These are phyloP conservation scores for Xylariaceae sp. DNA, from an alignment of 2,329 filamentous ascomycete species.

Conservation along the genomic window DNA sequence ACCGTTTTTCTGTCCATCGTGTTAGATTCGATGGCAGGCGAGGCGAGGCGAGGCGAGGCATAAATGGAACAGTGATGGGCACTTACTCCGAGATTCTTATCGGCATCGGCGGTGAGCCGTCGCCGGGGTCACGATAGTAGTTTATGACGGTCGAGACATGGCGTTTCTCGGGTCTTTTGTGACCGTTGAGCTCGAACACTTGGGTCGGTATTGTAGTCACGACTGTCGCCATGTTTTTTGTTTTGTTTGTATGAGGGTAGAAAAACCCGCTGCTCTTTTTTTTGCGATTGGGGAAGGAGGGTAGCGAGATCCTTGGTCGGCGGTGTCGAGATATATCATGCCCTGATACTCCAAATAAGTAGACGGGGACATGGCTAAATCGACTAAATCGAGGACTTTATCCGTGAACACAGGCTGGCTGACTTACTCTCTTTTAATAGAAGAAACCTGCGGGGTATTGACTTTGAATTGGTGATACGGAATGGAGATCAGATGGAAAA, in stretches of 20 bases:
- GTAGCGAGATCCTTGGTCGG: too few species aligned
- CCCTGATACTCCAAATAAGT: neutral
- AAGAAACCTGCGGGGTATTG: neutral
- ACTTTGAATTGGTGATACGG: conserved; percentile 9
- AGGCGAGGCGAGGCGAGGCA: neutral
- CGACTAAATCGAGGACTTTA: conserved; percentile 13
- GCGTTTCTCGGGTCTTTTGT: conserved; percentile 7
- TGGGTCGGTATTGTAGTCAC: conserved; percentile 3
- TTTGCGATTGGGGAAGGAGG: neutral
- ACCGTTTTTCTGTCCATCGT: conserved; percentile 25
- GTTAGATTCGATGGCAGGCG: neutral
- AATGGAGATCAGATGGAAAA: neutral
- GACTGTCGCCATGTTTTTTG: conserved; percentile 9
- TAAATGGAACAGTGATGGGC: too few species aligned
- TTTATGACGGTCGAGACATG: conserved; percentile 26
- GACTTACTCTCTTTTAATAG: conserved; percentile 2
- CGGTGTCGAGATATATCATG: neutral
- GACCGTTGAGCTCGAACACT: conserved; percentile 3
- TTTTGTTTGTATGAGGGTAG: neutral
- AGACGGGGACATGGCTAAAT: neutral
- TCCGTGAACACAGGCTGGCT: conserved; percentile 5
- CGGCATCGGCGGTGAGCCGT: conserved; percentile 27
- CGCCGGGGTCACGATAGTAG: conserved; percentile 30
- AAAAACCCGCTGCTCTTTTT: neutral
- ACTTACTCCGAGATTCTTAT: conserved; percentile 28